Evolutionary conservation across 176 grass and related monocot species (phyloP), one percentile per base, ranked within the genome.

Genomic region (Aegilops umbellulata): DNA sequence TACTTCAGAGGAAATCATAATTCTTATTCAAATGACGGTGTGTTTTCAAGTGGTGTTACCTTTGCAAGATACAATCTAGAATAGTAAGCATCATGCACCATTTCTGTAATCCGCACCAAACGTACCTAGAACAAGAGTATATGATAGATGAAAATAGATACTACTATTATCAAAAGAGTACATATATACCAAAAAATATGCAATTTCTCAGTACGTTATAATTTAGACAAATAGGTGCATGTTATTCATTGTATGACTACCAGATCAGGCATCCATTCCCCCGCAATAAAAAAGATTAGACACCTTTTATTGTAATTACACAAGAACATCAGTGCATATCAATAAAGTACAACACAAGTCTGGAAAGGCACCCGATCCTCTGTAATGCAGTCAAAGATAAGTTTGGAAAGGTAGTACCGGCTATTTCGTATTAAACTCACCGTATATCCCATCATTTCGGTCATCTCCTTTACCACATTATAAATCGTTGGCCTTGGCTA

Each of bases 401-500:
- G 22, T 44, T 53, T 32, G 12, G 32, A 82, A 79, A 58, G 24
- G 41, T 74, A 69, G 17, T 10, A 2, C 60, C 41, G 6, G 67
- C 44, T 19, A 62, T 74, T 65, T 76, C 17, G 30, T 58, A 9
- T 77, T 58, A 32, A 89, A 80, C 86, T 89, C 58, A 93, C 93
- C 86, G 30, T 63, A 88, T 94, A 96, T 88, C 97, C 97, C 97
- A 98, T 95, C 41, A 77, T 91, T 72, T 94, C 67, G 77, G 94
- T 96, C 93, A 95, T 98, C 74, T 94, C 90, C 82, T 91, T 87
- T 29, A 92, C 46, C 12, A 95, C 94, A 66, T 92, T 90, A 86
- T 98, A 98, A 67, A 95, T 89, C 7, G 97, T 98, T 84, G 94
- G 97, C 74, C 97, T 95, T 86, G 70, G 88, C 94, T 98, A 82